These are phyloP conservation scores for Anethum foeniculum DNA, from an alignment of 140 eudicot species.

Conservation along the genomic window DNA sequence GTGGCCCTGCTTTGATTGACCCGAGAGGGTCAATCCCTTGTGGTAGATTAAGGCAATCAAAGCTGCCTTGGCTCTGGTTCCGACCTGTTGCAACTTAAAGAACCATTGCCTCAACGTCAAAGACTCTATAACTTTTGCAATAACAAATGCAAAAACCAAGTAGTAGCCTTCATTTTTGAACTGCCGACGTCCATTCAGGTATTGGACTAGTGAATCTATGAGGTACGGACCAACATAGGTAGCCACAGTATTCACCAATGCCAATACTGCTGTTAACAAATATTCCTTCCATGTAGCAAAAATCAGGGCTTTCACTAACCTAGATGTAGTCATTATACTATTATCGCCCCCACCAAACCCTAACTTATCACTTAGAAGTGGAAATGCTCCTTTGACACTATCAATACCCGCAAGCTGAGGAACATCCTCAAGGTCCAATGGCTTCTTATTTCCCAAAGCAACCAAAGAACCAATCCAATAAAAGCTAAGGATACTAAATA, in stretches of 20 bases:
- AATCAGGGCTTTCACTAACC: constrained; percentile 56
- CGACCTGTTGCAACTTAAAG: constrained; percentile 62
- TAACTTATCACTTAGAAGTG: constrained; percentile 37
- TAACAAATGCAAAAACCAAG: constrained; percentile 48
- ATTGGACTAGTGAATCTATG: constrained; percentile 62
- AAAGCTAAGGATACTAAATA: constrained; percentile 38
- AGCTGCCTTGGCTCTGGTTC: constrained; percentile 55
- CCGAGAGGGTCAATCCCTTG: constrained; percentile 65
- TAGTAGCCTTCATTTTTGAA: constrained; percentile 52
- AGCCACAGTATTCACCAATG: constrained; percentile 33
- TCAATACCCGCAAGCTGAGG: constrained; percentile 54
- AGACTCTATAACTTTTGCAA: constrained; percentile 56
- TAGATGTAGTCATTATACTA: constrained; percentile 37
- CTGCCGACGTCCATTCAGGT: constrained; percentile 40
- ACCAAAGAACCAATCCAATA: constrained; percentile 51
- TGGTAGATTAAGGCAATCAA: constrained; percentile 60
- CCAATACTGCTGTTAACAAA: constrained; percentile 39
- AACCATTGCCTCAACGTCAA: constrained; percentile 64
- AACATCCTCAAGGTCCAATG: constrained; percentile 71
- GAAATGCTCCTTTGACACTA: constrained; percentile 45
- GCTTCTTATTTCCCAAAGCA: constrained; percentile 52
- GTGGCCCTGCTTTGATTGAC: constrained; percentile 61
- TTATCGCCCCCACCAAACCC: constrained; percentile 34
- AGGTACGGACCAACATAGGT: constrained; percentile 74
- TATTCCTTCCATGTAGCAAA: constrained; percentile 55